phyloP scores from a whole-genome alignment of 306 rosid genomes.

The Cucurbita ficifolia region DNA sequence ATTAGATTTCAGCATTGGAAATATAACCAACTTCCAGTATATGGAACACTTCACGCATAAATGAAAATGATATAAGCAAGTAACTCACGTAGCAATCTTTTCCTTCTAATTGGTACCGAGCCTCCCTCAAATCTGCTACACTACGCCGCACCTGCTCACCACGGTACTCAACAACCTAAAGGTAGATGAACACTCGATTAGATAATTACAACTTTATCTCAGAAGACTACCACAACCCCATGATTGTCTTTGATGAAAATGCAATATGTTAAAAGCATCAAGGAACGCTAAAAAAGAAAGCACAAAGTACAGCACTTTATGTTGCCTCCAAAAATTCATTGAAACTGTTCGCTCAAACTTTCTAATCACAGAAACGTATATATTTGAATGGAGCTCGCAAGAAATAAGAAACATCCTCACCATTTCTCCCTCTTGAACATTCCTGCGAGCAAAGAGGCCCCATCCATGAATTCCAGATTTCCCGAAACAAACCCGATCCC shows the following conservation, averaged over 20 bases:
- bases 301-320: neutral
- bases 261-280: neutral
- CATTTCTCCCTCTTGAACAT: conserved; percentile 96
- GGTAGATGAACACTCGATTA: neutral
- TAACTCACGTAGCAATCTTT: conserved; percentile 91
- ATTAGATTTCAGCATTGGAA: neutral
- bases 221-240: neutral
- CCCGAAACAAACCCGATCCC: conserved; percentile 67
- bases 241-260: neutral
- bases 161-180: conserved; percentile 83
- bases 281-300: neutral
- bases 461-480: conserved; percentile 99
- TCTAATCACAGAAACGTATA: neutral
- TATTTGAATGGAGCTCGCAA: neutral
- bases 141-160: conserved; percentile 81
- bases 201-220: neutral
- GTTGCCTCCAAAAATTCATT: neutral
- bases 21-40: neutral
- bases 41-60: neutral
- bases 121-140: conserved; percentile 82
- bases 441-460: conserved; percentile 92
- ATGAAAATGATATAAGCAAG: neutral
- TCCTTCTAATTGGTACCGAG: conserved; percentile 56
- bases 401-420: conserved; percentile 18
- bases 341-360: neutral